phyloP scores from a whole-genome alignment of 805 yeast species.

The Schwanniomyces vanrijiae region DNA sequence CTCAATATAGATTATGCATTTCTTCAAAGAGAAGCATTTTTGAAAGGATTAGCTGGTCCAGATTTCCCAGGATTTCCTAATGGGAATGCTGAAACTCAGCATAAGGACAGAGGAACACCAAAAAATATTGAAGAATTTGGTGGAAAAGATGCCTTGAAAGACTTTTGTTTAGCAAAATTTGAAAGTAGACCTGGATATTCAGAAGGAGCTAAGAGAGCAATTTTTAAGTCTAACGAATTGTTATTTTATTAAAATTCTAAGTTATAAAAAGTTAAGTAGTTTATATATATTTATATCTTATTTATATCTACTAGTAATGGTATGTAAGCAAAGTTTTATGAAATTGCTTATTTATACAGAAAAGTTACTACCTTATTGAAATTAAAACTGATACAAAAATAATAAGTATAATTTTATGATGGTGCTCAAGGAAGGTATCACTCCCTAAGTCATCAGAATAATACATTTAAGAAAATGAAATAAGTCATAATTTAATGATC shows the following conservation, averaged over 20 bases:
- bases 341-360: too few species aligned
- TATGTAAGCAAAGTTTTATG: too few species aligned
- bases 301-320: too few species aligned
- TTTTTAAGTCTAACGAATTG: constrained; percentile 7
- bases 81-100: constrained; percentile 18
- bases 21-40: constrained; percentile 18
- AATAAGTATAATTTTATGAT: too few species aligned
- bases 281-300: too few species aligned
- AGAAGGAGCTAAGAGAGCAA: constrained; percentile 8
- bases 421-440: too few species aligned
- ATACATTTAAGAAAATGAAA: too few species aligned
- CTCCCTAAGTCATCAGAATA: too few species aligned
- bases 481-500: too few species aligned
- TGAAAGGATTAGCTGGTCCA: constrained; percentile 20
- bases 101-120: constrained; percentile 16
- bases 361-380: too few species aligned
- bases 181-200: constrained; percentile 7
- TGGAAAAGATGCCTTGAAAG: constrained; percentile 16
- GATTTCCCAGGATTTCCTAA: constrained; percentile 26
- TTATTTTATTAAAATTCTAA: background rate
- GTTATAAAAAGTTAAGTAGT: too few species aligned
- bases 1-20: constrained; percentile 16
- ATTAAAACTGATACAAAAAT: too few species aligned
- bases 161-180: constrained; percentile 16
- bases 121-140: constrained; percentile 17